A percentile compares a stretch with the other conserved stretches of the same genome.
These are phyloP conservation scores for Rhynchosporium graminicola DNA, from an alignment of 2,329 filamentous ascomycete species.

Conservation along the genomic window DNA sequence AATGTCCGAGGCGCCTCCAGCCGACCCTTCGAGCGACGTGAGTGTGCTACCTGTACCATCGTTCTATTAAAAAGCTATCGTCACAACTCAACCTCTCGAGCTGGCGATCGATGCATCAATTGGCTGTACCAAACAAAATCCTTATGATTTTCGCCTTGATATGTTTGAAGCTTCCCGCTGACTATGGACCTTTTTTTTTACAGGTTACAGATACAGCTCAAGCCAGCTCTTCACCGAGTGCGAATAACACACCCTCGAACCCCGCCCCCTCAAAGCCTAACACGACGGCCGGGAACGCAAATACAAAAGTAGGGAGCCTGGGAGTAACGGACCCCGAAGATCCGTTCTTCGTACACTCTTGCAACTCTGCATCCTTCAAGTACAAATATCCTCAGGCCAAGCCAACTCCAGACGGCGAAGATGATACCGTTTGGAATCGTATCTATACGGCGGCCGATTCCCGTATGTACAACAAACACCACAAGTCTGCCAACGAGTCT, in stretches of 20 bases:
- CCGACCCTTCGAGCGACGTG: constrained; percentile 3
- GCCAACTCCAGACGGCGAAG: constrained; percentile 38
- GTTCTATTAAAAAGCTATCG: too few species aligned
- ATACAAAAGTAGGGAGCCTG: constrained; percentile 8
- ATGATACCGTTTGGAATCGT: constrained; percentile 39
- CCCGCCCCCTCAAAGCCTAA: constrained; percentile 6
- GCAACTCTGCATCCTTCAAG: constrained; percentile 35
- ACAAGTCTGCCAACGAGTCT: constrained; percentile 35
- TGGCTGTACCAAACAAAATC: not conserved
- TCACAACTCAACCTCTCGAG: too few species aligned
- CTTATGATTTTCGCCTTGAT: not conserved
- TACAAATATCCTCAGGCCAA: constrained; percentile 40
- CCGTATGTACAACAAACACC: constrained; percentile 37
- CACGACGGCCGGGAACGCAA: not conserved
- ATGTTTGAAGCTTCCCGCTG: not conserved
- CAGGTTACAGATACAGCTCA: constrained; percentile 1
- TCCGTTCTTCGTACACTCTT: constrained; percentile 20
- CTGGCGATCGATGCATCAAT: not conserved
- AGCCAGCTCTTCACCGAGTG: constrained; percentile 3
- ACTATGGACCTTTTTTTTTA: not conserved
- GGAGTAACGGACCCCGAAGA: constrained; percentile 18
- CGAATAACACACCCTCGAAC: not conserved
- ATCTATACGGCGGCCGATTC: constrained; percentile 40
- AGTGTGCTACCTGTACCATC: not conserved
- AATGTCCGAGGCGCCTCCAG: constrained; percentile 9